Evolutionary conservation across 768 basidiomycete genomes (phyloP).

Genomic region (Crepidotus variabilis): DNA sequence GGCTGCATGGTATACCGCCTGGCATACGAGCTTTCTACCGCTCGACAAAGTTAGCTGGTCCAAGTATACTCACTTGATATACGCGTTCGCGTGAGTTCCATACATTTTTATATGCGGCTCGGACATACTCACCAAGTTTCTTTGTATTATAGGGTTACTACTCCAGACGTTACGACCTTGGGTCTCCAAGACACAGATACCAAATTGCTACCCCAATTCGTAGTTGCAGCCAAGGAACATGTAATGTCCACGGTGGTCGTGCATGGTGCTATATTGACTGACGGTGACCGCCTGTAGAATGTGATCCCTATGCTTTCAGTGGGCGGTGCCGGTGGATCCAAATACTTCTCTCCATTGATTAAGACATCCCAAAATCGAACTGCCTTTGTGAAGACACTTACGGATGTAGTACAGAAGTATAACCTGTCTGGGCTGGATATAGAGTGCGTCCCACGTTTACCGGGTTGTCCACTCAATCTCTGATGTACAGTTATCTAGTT

Average conservation of each 20-base stretch:
- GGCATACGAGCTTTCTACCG: constrained; percentile 39
- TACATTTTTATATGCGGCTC: neutral
- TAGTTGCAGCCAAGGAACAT: constrained; percentile 38
- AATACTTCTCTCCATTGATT: constrained; percentile 58
- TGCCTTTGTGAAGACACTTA: constrained; percentile 52
- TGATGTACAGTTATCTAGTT: constrained; percentile 37
- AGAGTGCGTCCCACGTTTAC: constrained; percentile 41
- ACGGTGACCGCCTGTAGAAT: constrained; percentile 27
- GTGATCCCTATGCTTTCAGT: constrained; percentile 58
- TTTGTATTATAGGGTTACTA: constrained; percentile 28
- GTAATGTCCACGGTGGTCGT: constrained; percentile 19
- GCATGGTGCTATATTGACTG: neutral
- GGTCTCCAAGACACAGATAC: constrained; percentile 40
- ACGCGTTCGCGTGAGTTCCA: constrained; percentile 56
- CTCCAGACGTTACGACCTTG: constrained; percentile 30
- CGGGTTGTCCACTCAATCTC: neutral
- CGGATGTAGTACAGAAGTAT: constrained; percentile 43
- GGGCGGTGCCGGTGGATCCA: constrained; percentile 67
- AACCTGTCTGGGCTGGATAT: constrained; percentile 64
- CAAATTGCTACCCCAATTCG: constrained; percentile 50
- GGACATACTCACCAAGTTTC: neutral
- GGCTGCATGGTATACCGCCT: constrained; percentile 47
- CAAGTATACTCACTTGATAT: constrained; percentile 52
- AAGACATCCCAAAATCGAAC: constrained; percentile 51
- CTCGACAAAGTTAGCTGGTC: constrained; percentile 43